A percentile compares a stretch with the other conserved stretches of the same genome.
These are phyloP conservation scores for Triticum turgidum DNA, from an alignment of 176 grass and related monocot species.

Conservation along the genomic window DNA sequence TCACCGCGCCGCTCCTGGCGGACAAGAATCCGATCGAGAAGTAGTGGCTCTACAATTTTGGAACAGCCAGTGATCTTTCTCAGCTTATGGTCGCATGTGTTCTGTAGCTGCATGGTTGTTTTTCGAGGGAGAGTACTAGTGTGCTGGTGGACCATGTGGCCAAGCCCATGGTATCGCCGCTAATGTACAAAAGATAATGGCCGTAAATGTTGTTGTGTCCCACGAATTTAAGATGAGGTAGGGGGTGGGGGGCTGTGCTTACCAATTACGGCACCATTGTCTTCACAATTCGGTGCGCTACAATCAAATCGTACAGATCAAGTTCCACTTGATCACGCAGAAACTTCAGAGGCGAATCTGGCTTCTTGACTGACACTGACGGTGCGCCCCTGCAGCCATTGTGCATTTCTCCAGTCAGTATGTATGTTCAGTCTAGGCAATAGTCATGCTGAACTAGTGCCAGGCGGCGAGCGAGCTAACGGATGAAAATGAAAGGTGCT, in stretches of 20 bases:
- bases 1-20: not conserved
- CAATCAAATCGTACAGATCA: not conserved
- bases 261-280: no score
- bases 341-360: not conserved
- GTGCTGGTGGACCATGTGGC: not conserved
- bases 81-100: not conserved
- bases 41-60: not conserved
- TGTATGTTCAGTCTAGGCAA: not conserved
- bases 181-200: not conserved
- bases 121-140: not conserved
- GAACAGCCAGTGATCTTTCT: no score
- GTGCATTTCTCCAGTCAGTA: not conserved
- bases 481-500: not conserved
- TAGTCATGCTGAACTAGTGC: not conserved
- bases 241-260: not conserved
- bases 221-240: not conserved
- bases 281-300: not conserved
- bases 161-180: not conserved
- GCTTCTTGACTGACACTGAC: not conserved
- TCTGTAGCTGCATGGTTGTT: not conserved
- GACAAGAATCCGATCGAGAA: not conserved
- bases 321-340: no score
- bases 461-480: not conserved
- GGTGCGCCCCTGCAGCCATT: not conserved
- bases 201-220: not conserved